Base-by-base conservation (phyloP, 2,329 filamentous ascomycete genomes). In the Emericellopsis atlantica region DNA sequence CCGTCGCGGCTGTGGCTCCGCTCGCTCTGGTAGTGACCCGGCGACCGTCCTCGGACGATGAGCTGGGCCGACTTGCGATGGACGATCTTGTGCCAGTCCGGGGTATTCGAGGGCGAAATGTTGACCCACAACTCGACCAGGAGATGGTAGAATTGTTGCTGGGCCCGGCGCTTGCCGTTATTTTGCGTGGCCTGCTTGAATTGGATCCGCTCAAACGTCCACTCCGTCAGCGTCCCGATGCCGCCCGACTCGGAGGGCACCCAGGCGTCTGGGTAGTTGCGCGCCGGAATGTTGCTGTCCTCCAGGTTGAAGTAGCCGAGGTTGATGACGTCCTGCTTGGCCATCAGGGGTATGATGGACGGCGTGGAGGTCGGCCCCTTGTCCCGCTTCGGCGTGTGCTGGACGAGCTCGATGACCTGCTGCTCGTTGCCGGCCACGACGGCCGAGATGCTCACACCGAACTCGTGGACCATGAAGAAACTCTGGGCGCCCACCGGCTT, bases 161-260 rank as follows among this genome's bases (percentile, higher is more conserved):
- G 86, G 1, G 88, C 88, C 43, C 89, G 72, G 49, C 89, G 74
- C 59, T 94, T 94, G 37, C 88, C 88, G 49, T 95, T 95, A 64
- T 95, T 95, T 21, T 87, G 86, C 0, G 88, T 95, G 1, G 89
- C 88, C 48, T 86, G 85, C 58, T 94, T 93, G 72, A 95, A 95
- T 52, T 95, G 88, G 40, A 95, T 92, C 10, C 89, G 79, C 55
- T 95, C 88, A 55, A 93, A 95, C 0, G 71, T 76, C 46, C 77
- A 70, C 48, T 78, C 74, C 6, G 64, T 71, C 5, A 69, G 65
- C 14, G 63, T 60, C 54, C 37, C 55, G 48, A 65, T 60, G 29
- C 58, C 50, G 21, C 50, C 46, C 2, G 50, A 42, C 24, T 55
- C 53, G 23, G 48, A 40, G 22, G 45, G 48, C 44, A 45, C 54